Base-by-base conservation (phyloP, 2,329 filamentous ascomycete genomes). In the Fusarium udum region DNA sequence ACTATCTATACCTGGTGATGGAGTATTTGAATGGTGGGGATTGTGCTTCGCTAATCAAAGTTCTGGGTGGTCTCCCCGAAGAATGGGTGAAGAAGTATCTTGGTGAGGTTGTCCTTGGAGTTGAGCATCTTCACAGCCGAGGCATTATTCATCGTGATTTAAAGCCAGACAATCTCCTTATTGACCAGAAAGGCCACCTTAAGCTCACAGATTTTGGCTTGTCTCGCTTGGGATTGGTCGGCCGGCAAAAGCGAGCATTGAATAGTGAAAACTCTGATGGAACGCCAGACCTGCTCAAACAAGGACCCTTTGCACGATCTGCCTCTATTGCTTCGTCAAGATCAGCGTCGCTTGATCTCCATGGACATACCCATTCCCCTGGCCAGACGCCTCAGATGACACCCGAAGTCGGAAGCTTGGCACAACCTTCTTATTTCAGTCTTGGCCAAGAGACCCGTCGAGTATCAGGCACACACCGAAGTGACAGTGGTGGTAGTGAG, bases 71-170 rank as follows among this genome's bases (percentile, higher is more conserved):
- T 6, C 87, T 99, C 28, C 93, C 95, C 0, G 97, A 99, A 84
- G 95, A 98, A 75, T 99, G 97, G 97, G 95, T 94, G 7, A 97
- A 97, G 85, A 98, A 97, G 80, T 99, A 99, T 80, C 88, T 98
- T 43, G 96, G 94, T 7, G 96, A 99, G 83, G 95, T 99, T 49
- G 92, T 99, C 58, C 87, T 98, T n/a, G 96, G 97, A 24, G 94
- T 99, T 42, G 95, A 99, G 80, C 95, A 99, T 85, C 87, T 99
- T 52, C 96, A 99, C 83, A 94, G 92, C 79, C 91, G 95, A 67
- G 94, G 95, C 67, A 98, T 99, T 80, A 95, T 99, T 49, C 97
- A 99, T 83, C 93, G 96, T 78, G 96, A 99, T 79, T 84, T 99
- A 69, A 99, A 99, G 83, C 96, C 96, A 2, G 96, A 99, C 81